Conservation (phyloP, 768 basidiomycete species). For the Rhizopogon vulgaris region DNA sequence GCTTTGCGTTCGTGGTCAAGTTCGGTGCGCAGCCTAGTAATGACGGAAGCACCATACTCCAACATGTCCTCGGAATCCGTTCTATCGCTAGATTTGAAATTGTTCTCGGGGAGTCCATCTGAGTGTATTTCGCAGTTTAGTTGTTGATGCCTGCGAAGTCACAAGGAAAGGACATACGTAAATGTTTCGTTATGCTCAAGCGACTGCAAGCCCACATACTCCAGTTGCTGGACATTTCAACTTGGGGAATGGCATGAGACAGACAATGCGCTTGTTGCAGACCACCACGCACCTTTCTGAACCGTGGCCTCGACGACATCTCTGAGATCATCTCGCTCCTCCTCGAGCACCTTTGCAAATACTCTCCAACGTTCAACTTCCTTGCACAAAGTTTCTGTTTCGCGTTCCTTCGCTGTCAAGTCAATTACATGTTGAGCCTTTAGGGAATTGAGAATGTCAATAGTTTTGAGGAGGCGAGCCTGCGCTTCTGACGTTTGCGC, state of each 20-base stretch:
- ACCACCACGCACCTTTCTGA: slow-evolving; percentile 47
- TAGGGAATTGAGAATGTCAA: slow-evolving; percentile 44
- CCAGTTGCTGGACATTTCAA: slow-evolving; percentile 40
- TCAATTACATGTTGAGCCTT: slow-evolving; percentile 36
- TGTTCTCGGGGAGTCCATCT: slow-evolving; percentile 12
- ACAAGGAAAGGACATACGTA: slow-evolving; percentile 32
- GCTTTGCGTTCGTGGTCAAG: slow-evolving; percentile 39
- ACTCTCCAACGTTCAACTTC: slow-evolving; percentile 32
- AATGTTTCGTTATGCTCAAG: slow-evolving; percentile 33
- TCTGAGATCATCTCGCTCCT: slow-evolving; percentile 47
- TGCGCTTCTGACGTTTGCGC: slow-evolving; percentile 38
- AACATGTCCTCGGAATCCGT: slow-evolving; percentile 23
- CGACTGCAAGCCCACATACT: slow-evolving; percentile 41
- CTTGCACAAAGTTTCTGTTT: slow-evolving; percentile 28
- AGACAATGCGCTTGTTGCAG: not conserved
- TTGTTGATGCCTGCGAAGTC: slow-evolving; percentile 9
- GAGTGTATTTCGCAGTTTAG: slow-evolving; percentile 1
- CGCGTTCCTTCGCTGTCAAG: slow-evolving; percentile 26
- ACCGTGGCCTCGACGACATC: slow-evolving; percentile 47
- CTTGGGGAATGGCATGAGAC: slow-evolving; percentile 20
- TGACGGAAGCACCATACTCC: slow-evolving; percentile 39
- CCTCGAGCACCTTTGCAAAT: slow-evolving; percentile 30
- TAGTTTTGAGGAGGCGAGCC: slow-evolving; percentile 40
- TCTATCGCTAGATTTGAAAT: not conserved
- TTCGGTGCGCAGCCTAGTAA: slow-evolving; percentile 35